These are phyloP conservation scores for Ustilago xerochloae DNA, from an alignment of 1,284 basidiomycete genomes.

Conservation along the genomic window DNA sequence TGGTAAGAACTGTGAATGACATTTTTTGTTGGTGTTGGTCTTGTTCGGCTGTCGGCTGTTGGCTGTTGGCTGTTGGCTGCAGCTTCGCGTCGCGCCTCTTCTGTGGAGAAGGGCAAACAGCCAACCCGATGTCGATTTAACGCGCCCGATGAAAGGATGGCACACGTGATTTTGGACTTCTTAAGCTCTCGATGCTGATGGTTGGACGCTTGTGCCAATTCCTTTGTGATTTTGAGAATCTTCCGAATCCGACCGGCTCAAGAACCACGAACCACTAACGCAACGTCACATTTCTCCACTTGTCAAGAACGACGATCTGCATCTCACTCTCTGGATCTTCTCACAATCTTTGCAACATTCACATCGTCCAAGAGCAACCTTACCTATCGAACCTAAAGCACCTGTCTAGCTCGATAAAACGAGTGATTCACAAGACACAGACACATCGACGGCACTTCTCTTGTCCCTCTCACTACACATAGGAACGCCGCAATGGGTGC, in stretches of 20 bases:
- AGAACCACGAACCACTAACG: too few relatives aligned
- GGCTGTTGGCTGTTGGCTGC: too few relatives aligned
- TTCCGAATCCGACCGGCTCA: slow-evolving; percentile 41
- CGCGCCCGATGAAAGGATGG: slow-evolving; percentile 12
- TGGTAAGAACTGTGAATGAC: not conserved
- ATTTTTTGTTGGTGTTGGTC: slow-evolving; percentile 6
- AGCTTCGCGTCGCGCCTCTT: slow-evolving; percentile 32
- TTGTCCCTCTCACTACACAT: not conserved
- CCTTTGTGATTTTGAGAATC: slow-evolving; percentile 4
- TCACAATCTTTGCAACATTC: too few relatives aligned
- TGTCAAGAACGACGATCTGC: not conserved
- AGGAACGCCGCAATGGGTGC: slow-evolving; percentile 33
- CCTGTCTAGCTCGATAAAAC: not conserved
- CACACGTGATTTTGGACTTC: slow-evolving; percentile 29
- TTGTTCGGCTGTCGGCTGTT: slow-evolving; percentile 5
- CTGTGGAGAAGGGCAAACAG: slow-evolving; percentile 3
- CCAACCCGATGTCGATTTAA: not conserved
- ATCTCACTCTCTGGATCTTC: too few relatives aligned
- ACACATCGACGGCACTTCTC: not conserved
- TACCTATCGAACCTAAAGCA: too few relatives aligned
- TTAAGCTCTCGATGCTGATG: not conserved
- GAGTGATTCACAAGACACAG: not conserved
- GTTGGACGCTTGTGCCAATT: slow-evolving; percentile 1
- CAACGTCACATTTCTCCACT: slow-evolving; percentile 4
- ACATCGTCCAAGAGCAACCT: too few relatives aligned